These are phyloP conservation scores for Thielaviopsis musarum DNA, from an alignment of 2,329 filamentous ascomycete species.

Conservation along the genomic window DNA sequence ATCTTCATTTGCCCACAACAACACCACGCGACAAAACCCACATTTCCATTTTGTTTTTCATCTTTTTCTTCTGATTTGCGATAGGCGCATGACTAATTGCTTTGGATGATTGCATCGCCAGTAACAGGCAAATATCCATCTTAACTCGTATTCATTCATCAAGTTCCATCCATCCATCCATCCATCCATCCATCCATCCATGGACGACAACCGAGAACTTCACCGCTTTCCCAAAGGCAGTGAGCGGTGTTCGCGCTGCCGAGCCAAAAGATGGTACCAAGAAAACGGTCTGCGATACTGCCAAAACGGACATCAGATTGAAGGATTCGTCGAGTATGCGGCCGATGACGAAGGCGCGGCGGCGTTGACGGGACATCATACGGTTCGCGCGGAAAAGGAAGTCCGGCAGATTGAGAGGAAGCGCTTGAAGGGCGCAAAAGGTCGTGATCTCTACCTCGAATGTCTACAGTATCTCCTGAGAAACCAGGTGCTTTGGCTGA, in stretches of 20 bases:
- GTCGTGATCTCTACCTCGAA: slow-evolving; percentile 65
- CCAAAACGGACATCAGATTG: slow-evolving; percentile 61
- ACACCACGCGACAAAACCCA: background rate
- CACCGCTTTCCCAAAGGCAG: slow-evolving; percentile 33
- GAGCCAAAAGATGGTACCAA: slow-evolving; percentile 52
- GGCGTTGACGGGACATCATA: slow-evolving; percentile 30
- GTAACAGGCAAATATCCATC: background rate
- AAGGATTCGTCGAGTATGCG: slow-evolving; percentile 42
- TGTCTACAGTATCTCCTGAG: slow-evolving; percentile 71
- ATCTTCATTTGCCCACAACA: background rate
- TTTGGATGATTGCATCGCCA: background rate
- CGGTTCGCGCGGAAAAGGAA: slow-evolving; percentile 23
- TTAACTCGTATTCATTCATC: background rate
- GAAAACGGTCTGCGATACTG: slow-evolving; percentile 68
- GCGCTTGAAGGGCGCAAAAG: slow-evolving; percentile 48
- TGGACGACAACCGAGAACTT: slow-evolving; percentile 26
- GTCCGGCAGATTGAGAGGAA: slow-evolving; percentile 35
- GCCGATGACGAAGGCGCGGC: slow-evolving; percentile 57
- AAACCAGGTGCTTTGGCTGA: slow-evolving; percentile 61
- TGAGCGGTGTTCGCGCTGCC: slow-evolving; percentile 46
- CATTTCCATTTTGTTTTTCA: background rate
- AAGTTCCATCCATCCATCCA: background rate
- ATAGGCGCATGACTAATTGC: background rate
- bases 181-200: slow-evolving; percentile 13
- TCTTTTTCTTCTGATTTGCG: background rate